These are phyloP conservation scores for Ramularia endophylla DNA, from an alignment of 2,329 filamentous ascomycete genomes.

Conservation along the genomic window DNA sequence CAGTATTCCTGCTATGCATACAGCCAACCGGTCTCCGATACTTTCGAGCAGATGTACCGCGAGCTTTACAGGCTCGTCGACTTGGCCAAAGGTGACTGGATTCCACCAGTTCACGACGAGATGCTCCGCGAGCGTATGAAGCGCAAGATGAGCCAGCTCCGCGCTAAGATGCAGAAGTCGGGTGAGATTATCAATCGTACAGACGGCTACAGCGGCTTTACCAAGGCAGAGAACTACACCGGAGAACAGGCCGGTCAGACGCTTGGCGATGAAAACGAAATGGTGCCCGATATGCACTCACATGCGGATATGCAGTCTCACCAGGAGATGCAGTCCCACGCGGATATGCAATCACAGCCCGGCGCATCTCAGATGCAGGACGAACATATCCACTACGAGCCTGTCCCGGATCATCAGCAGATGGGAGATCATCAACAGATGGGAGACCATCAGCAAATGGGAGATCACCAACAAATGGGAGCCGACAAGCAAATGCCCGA, in stretches of 20 bases:
- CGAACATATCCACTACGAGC: slow-evolving; percentile 26
- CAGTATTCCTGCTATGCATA: slow-evolving; percentile 31
- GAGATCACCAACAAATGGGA: slow-evolving; percentile 2
- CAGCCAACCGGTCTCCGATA: slow-evolving; percentile 25
- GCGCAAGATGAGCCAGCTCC: slow-evolving; percentile 34
- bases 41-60: slow-evolving; percentile 31
- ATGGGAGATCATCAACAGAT: slow-evolving; percentile 3
- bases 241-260: slow-evolving; percentile 27
- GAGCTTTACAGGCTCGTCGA: slow-evolving; percentile 33
- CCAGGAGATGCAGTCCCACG: slow-evolving; percentile 8
- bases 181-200: slow-evolving; percentile 30
- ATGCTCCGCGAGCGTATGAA: slow-evolving; percentile 33
- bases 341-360: slow-evolving; percentile 12
- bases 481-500: slow-evolving; percentile 13
- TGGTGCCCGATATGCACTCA: slow-evolving; percentile 6
- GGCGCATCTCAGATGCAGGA: slow-evolving; percentile 17
- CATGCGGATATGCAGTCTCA: slow-evolving; percentile 11
- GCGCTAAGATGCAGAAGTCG: slow-evolving; percentile 35
- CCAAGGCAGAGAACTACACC: slow-evolving; percentile 29
- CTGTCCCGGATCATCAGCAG: slow-evolving; percentile 12
- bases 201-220: slow-evolving; percentile 30
- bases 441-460: slow-evolving; percentile 4
- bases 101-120: slow-evolving; percentile 30
- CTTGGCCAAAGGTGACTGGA: slow-evolving; percentile 30
- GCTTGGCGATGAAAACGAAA: slow-evolving; percentile 23